phyloP scores from a whole-genome alignment of 129 eudicot genomes.

The Cynara cardunculus region DNA sequence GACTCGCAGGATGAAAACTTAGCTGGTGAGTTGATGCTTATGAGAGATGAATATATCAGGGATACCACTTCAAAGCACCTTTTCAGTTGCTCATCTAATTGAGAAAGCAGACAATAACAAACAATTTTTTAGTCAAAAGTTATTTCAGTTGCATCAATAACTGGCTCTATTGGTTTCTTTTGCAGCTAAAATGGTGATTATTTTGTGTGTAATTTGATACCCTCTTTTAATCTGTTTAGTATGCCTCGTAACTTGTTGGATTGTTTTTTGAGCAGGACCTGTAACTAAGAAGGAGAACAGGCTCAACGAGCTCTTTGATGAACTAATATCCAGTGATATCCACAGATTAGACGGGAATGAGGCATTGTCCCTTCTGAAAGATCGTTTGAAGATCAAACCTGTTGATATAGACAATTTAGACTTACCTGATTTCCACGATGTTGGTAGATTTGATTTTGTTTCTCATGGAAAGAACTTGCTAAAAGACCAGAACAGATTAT shows the following conservation, averaged over 20 bases:
- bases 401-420: slow-evolving; percentile 33
- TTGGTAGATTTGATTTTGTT: slow-evolving; percentile 28
- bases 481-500: slow-evolving; percentile 21
- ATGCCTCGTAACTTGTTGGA: slow-evolving; percentile 8
- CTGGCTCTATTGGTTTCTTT: neutral
- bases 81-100: neutral
- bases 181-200: neutral
- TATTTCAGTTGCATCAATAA: neutral
- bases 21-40: slow-evolving; percentile 48
- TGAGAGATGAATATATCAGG: neutral
- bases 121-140: neutral
- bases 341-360: slow-evolving; percentile 49
- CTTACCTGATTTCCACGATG: slow-evolving; percentile 43
- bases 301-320: slow-evolving; percentile 40
- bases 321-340: slow-evolving; percentile 44
- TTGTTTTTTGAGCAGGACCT: slow-evolving; percentile 33
- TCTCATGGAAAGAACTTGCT: slow-evolving; percentile 28
- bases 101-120: neutral
- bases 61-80: neutral
- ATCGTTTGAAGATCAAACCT: slow-evolving; percentile 58
- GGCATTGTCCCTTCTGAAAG: slow-evolving; percentile 47
- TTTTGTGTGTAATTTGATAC: neutral
- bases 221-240: neutral
- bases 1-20: slow-evolving; percentile 29
- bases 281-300: slow-evolving; percentile 31